A percentile compares a stretch with the other conserved stretches of the same genome.
These are phyloP conservation scores for Acacia pycnantha DNA, from an alignment of 331 rosid genomes.

Conservation along the genomic window DNA sequence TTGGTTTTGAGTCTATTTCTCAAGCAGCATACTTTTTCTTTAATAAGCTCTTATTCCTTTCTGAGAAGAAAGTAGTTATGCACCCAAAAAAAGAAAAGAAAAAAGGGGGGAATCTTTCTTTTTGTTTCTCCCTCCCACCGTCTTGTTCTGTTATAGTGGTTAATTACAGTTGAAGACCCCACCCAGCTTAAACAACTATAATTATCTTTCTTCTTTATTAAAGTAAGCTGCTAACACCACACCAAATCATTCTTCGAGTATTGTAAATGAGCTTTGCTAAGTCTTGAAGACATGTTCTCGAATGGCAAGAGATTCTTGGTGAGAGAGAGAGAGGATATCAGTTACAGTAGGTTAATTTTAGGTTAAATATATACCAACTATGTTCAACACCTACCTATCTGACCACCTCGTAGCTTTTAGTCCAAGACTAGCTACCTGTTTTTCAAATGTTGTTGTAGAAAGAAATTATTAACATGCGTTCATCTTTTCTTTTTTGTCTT, in stretches of 20 bases:
- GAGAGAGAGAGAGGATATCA: not conserved
- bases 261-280: not conserved
- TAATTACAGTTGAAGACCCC: slow-evolving; percentile 7
- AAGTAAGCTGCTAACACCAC: not conserved
- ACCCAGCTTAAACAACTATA: not conserved
- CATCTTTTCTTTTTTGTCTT: not conserved
- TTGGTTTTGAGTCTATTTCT: not conserved
- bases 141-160: slow-evolving; percentile 9
- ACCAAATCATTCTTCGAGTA: not conserved
- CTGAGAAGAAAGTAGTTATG: not conserved
- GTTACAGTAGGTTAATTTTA: not conserved
- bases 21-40: not conserved
- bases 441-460: not conserved
- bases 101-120: not conserved
- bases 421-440: not conserved
- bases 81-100: not conserved
- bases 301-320: not conserved
- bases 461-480: not conserved
- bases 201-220: not conserved
- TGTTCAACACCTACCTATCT: not conserved
- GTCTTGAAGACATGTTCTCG: not conserved
- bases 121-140: not conserved
- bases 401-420: not conserved
- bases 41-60: not conserved
- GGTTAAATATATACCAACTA: not conserved